phyloP scores from a whole-genome alignment of 2,329 filamentous ascomycete species.

The Penicillium sp. region DNA sequence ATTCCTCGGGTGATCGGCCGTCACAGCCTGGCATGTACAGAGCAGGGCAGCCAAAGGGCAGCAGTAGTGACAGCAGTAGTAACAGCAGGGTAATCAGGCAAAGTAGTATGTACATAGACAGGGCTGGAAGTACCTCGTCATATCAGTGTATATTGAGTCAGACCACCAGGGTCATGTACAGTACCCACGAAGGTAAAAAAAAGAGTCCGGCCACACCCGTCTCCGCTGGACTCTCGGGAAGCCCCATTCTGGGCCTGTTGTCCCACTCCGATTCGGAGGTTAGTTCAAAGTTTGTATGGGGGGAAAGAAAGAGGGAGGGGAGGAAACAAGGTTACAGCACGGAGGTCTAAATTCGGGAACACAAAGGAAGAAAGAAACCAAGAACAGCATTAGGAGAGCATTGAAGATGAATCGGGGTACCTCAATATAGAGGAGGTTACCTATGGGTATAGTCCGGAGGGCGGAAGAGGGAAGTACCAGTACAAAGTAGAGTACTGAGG shows the following conservation, averaged over 20 bases:
- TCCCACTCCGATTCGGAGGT: conserved; percentile 5
- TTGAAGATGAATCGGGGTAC: too few relatives aligned
- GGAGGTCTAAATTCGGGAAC: neutral
- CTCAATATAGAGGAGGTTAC: too few relatives aligned
- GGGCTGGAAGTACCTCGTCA: too few relatives aligned
- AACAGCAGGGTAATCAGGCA: neutral
- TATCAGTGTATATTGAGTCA: too few relatives aligned
- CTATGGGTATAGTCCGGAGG: too few relatives aligned
- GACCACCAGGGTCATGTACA: too few relatives aligned
- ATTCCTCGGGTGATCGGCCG: conserved; percentile 24
- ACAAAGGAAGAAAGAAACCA: neutral
- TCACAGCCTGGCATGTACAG: conserved; percentile 17
- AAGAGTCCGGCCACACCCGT: conserved; percentile 21
- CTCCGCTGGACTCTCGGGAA: conserved; percentile 22
- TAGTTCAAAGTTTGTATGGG: conserved; percentile 1
- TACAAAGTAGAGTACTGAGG: too few relatives aligned
- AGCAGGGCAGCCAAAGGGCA: neutral
- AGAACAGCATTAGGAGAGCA: neutral
- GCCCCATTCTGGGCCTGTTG: conserved; percentile 16
- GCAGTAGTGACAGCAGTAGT: neutral
- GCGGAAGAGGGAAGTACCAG: too few relatives aligned
- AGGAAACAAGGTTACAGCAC: conserved; percentile 21
- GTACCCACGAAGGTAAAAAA: neutral
- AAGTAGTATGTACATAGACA: too few relatives aligned
- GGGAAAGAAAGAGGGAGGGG: too few relatives aligned